Percentiles rank a stretch among this genome's conserved stretches.
Conservation (phyloP, 768 basidiomycete genomes). For the Lentinus brumalis region DNA sequence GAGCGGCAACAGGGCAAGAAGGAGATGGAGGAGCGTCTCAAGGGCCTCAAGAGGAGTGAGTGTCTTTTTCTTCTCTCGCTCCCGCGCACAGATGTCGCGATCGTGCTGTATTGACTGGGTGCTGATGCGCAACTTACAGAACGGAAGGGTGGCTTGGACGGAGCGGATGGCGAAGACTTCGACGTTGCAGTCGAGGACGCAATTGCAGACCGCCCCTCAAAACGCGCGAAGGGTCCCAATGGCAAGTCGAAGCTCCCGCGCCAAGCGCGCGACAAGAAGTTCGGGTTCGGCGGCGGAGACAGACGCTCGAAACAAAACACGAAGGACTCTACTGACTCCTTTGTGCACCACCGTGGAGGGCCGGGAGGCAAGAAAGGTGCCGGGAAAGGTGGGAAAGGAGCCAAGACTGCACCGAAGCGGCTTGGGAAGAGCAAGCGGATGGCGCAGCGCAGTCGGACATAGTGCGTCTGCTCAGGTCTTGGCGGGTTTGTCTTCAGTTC, state of each 20-base stretch:
- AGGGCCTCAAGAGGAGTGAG: constrained; percentile 89
- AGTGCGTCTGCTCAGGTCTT: neutral
- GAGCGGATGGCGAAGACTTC: constrained; percentile 68
- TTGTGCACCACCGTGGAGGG: constrained; percentile 42
- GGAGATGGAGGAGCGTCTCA: constrained; percentile 84
- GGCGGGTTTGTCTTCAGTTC: neutral
- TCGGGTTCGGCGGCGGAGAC: constrained; percentile 74
- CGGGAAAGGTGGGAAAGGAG: constrained; percentile 34
- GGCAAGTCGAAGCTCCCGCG: constrained; percentile 49
- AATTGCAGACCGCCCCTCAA: constrained; percentile 71
- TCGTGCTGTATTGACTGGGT: neutral
- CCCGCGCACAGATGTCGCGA: neutral
- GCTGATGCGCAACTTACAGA: constrained; percentile 46
- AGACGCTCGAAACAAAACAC: constrained; percentile 82
- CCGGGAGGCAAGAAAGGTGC: constrained; percentile 29
- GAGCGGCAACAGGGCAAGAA: constrained; percentile 89
- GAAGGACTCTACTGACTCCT: constrained; percentile 75
- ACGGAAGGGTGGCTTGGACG: constrained; percentile 80
- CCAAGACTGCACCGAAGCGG: constrained; percentile 44
- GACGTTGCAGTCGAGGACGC: constrained; percentile 92
- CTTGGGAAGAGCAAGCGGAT: constrained; percentile 63
- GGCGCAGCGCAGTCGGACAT: constrained; percentile 35
- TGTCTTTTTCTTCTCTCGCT: constrained; percentile 32
- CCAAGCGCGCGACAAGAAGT: constrained; percentile 73
- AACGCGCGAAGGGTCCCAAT: constrained; percentile 43